phyloP scores from a whole-genome alignment of 164 flowering plant genomes.

The Taxillus chinensis region DNA sequence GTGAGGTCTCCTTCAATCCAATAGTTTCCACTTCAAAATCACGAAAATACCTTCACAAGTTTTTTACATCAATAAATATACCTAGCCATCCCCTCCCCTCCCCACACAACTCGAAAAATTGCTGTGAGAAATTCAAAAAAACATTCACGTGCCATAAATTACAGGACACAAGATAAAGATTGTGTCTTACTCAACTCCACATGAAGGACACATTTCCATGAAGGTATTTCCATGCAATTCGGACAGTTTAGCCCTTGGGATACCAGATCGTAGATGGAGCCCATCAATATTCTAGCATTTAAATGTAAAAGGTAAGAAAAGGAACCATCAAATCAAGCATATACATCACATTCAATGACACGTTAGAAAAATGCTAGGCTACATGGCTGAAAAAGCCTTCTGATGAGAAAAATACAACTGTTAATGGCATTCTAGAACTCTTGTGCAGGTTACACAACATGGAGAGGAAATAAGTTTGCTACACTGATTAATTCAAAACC shows the following conservation, averaged over 20 bases:
- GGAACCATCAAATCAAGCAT: not conserved
- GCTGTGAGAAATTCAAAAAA: not conserved
- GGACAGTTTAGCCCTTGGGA: conserved; percentile 86
- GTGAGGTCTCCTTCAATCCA: conserved; percentile 87
- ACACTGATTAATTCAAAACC: not conserved
- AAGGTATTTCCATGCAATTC: conserved; percentile 98
- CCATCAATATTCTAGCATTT: conserved; percentile 81
- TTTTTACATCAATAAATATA: conserved; percentile 4
- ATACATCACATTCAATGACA: not conserved
- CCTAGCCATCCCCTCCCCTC: not conserved
- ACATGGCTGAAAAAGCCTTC: not conserved
- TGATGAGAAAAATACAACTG: not conserved
- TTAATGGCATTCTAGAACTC: not conserved
- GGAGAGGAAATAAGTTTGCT: not conserved
- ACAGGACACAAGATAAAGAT: not conserved
- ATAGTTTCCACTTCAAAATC: conserved; percentile 98
- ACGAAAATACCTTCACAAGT: conserved; percentile 59
- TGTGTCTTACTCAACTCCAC: conserved; percentile 78
- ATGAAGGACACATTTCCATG: conserved; percentile 79
- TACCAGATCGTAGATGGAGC: conserved; percentile 96
- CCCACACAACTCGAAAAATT: not conserved
- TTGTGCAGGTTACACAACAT: no score
- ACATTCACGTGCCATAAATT: not conserved
- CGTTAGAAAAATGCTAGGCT: not conserved
- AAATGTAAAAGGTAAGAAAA: conserved; percentile 2